Conservation (phyloP, 1,284 basidiomycete genomes). For the Heterobasidion annosum region DNA sequence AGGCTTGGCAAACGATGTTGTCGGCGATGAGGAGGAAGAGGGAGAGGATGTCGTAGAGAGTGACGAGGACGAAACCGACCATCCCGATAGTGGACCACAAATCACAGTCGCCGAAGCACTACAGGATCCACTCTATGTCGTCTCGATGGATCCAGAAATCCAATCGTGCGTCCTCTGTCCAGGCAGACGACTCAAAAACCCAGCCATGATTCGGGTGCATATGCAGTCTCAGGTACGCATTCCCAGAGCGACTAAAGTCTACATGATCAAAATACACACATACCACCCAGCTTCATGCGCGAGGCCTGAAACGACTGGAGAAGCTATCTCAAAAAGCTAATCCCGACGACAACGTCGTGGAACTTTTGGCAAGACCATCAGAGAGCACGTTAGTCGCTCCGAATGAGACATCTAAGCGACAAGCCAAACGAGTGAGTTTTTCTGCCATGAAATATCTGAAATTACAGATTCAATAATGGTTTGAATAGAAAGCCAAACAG, state of each 20-base stretch:
- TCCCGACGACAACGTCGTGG: constrained; percentile 34
- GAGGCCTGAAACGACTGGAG: constrained; percentile 45
- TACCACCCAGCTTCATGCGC: constrained; percentile 43
- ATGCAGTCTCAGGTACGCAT: constrained; percentile 56
- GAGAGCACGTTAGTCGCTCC: background rate
- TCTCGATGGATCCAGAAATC: constrained; percentile 41
- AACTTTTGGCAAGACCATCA: background rate
- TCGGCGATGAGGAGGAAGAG: constrained; percentile 15
- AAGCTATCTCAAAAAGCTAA: constrained; percentile 26
- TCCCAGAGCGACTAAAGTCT: background rate
- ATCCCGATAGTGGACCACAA: constrained; percentile 25
- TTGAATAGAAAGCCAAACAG: constrained; percentile 31
- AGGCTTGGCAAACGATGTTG: background rate
- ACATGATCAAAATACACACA: background rate
- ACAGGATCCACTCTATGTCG: constrained; percentile 52
- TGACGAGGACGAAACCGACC: constrained; percentile 16
- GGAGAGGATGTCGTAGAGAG: constrained; percentile 14
- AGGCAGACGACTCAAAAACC: constrained; percentile 62
- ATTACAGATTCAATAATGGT: background rate
- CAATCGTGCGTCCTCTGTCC: constrained; percentile 68
- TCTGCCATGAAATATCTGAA: background rate
- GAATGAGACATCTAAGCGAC: constrained; percentile 36
- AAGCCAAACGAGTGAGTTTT: constrained; percentile 42
- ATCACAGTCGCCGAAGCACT: constrained; percentile 57
- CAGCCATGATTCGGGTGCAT: constrained; percentile 54